Percentiles rank a stretch among this genome's conserved stretches.
These are phyloP conservation scores for Umbelopsis sp. DNA, from an alignment of 192 early-diverging fungal species.

Conservation along the genomic window DNA sequence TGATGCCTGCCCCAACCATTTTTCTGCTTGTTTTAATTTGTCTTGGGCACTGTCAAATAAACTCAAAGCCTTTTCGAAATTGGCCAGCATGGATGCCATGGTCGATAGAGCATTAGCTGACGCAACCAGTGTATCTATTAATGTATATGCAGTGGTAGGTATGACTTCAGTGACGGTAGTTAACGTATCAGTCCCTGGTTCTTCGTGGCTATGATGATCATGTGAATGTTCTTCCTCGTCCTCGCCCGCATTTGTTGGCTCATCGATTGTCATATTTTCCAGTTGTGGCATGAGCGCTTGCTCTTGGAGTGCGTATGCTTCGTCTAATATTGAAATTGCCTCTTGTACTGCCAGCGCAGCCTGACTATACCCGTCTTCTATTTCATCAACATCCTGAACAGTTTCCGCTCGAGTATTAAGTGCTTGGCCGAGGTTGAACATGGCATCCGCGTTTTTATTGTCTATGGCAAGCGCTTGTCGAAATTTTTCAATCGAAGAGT, in stretches of 20 bases:
- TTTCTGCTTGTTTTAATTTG: constrained; percentile 42
- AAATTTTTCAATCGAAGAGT: constrained; percentile 55
- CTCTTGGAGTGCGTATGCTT: constrained; percentile 50
- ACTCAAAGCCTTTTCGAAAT: constrained; percentile 34
- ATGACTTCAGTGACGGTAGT: constrained; percentile 41
- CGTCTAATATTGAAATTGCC: constrained; percentile 51
- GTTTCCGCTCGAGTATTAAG: constrained; percentile 59
- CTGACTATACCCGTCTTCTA: constrained; percentile 44
- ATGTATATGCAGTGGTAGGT: constrained; percentile 40
- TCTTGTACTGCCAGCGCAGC: constrained; percentile 49
- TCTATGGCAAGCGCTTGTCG: constrained; percentile 47
- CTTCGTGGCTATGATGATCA: not conserved
- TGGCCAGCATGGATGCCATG: constrained; percentile 50
- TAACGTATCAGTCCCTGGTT: constrained; percentile 24
- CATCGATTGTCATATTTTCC: not conserved
- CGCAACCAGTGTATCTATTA: constrained; percentile 56
- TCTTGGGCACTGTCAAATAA: constrained; percentile 45
- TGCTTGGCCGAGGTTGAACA: constrained; percentile 74
- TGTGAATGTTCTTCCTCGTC: not conserved
- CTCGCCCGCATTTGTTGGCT: too few relatives aligned
- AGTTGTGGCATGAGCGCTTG: not conserved
- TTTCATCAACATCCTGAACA: constrained; percentile 48
- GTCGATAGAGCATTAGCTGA: constrained; percentile 50
- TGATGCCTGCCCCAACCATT: constrained; percentile 36
- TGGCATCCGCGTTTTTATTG: constrained; percentile 57